Base-by-base conservation (phyloP, 2,329 filamentous ascomycete genomes). In the Thelonectria olida region DNA sequence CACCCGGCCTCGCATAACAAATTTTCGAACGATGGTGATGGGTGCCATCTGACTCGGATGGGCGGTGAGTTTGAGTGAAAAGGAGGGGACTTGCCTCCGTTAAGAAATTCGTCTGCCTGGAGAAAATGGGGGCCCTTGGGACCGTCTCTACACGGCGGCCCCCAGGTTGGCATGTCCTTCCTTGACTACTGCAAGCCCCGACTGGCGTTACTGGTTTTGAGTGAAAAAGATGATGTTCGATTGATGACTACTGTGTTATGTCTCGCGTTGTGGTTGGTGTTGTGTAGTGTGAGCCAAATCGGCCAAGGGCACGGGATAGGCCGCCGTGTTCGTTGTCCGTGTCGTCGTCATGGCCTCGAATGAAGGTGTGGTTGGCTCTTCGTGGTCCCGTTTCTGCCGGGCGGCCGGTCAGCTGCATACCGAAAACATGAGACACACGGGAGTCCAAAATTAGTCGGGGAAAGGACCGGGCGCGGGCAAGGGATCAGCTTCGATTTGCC, bases 101-200 rank as follows among this genome's bases (percentile, higher is more conserved):
- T 47, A 27, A 45, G 54, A 36, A 68, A 71, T 67, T 54, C 44
- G 55, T 71, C 68, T 71, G 68, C 68, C 68, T 70, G 63, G 51
- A 59, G 51, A 62, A 51, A 65, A 68, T 54, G 58, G 64, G 63
- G 56, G 58, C 45, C 27, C 38, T 58, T 54, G 63, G 60, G 60
- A 36, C 41, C 31, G 51, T 27, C 23, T 23, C 44, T 34, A 55
- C 51, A 60, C 49, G 53, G 22, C 27, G 36, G 51, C 45, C 31
- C 51, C 45, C 8, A 13, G 8, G n/a, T 47, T n/a, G 20, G 48
- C 53, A 59, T 53, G 51, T 45, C 60, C 54, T 49, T 39, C 27
- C 28, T 45, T 34, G 41, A 49, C 61, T 68, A 68, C 67, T 67
- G 69, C 67, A 70, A 68, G 65, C 56, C 66, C 47, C 39, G 53